Base-by-base conservation (phyloP, 2,329 filamentous ascomycete genomes). In the Rhinocladiella mackenziei region DNA sequence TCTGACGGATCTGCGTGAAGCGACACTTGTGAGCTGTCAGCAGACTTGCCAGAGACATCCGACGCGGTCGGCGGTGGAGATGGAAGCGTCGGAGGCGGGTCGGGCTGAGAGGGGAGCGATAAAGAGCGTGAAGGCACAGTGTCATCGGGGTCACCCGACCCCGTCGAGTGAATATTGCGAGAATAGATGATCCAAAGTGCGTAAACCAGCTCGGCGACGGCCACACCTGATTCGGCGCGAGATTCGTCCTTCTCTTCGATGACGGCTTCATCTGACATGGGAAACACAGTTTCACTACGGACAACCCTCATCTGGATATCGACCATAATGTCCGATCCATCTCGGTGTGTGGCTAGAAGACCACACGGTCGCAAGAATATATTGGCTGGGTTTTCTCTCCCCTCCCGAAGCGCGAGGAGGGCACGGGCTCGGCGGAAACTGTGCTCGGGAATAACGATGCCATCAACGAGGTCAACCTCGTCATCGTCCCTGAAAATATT, bases 111-210 rank as follows among this genome's bases (percentile, higher is more conserved):
- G 9, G 85, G 75, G 20, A 89, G 86, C 1, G 87, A 89, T 14
- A 75, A 73, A 13, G 77, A 71, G 20, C 81, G 80, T 29, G 84
- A 81, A 14, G 80, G 62, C 4, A 81, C 78, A 7, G 51, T 55
- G 13, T 61, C 56, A n/a, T 81, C 71, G 14, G 76, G 71, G n/a
- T 78, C 75, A 34, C 82, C 64, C 39, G 76, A 72, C 49, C 80
- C 80, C 26, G 81, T 76, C 11, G 86, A 84, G 63, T 98, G 92
- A 9, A 97, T 74, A 59, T 96, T 88, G 51, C 89, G 78, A 13
- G 91, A 97, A 63, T 97, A 98, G 1, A 91, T 97, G 55, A 98
- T 84, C 92, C 92, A 98, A 20, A 98, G 70, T 8, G 92, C 92
- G 68, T 89, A 97, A 0, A 97, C 89, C 51, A 94, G 77, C 62